These are phyloP conservation scores for Pichia terricola DNA, from an alignment of 1,139 yeast genomes.

Conservation along the genomic window DNA sequence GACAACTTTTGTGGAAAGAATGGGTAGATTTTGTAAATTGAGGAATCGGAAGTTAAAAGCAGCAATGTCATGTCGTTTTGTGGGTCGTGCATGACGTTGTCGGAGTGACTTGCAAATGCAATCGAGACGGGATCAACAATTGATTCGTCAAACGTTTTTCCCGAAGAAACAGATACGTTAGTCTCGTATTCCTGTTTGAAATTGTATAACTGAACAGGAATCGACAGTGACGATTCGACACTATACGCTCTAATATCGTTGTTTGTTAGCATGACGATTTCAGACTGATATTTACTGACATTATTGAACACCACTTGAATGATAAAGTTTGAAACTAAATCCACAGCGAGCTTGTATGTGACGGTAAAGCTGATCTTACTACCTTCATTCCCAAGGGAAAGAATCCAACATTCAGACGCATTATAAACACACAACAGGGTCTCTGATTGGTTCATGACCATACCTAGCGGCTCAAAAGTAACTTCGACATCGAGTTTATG, in stretches of 20 bases:
- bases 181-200: conserved; percentile 9
- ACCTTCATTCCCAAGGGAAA: conserved; percentile 19
- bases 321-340: conserved; percentile 13
- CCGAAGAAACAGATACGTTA: neutral
- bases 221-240: conserved; percentile 10
- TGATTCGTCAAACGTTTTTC: conserved; percentile 4
- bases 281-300: conserved; percentile 19
- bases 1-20: conserved; percentile 38
- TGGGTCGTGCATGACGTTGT: neutral
- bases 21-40: conserved; percentile 46
- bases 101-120: conserved; percentile 34
- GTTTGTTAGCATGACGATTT: conserved; percentile 20
- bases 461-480: conserved; percentile 17
- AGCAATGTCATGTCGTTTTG: conserved; percentile 33
- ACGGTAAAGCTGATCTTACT: conserved; percentile 11
- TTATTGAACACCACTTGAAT: conserved; percentile 22
- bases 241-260: conserved; percentile 15
- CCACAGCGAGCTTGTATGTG: conserved; percentile 7
- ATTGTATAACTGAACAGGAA: conserved; percentile 16
- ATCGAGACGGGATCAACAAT: conserved; percentile 34
- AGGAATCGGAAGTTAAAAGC: conserved; percentile 42
- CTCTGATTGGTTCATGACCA: conserved; percentile 18
- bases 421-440: conserved; percentile 20
- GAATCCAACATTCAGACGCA: conserved; percentile 9
- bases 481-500: conserved; percentile 1